Evolutionary conservation across 2,329 filamentous ascomycete species (phyloP).

Genomic region (Cordyceps fumosorosea): DNA sequence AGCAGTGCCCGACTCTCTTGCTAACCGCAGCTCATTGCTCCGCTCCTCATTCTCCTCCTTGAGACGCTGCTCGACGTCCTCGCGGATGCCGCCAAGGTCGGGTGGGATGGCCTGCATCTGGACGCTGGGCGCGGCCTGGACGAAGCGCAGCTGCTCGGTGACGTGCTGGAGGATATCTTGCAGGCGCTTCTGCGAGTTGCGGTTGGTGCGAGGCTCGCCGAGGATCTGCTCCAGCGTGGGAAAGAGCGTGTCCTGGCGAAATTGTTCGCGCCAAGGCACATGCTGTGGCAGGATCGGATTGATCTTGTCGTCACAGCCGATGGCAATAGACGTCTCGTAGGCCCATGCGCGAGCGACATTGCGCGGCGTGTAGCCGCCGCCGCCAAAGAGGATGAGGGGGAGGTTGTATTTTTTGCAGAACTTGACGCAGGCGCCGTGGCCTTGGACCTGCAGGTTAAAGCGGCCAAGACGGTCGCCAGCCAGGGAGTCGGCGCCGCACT

Average conservation of each 20-base stretch:
- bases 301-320: constrained; percentile 65
- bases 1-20: constrained; percentile 52
- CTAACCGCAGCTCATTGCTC: constrained; percentile 45
- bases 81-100: constrained; percentile 61
- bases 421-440: constrained; percentile 84
- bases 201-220: constrained; percentile 65
- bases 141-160: constrained; percentile 78
- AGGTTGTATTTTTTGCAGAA: constrained; percentile 77
- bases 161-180: constrained; percentile 71
- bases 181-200: constrained; percentile 71
- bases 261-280: constrained; percentile 81
- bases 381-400: constrained; percentile 85
- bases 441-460: constrained; percentile 94
- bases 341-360: constrained; percentile 97
- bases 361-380: constrained; percentile 90
- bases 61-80: constrained; percentile 61
- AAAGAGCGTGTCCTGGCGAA: constrained; percentile 81
- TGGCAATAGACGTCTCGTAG: constrained; percentile 88
- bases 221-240: constrained; percentile 72
- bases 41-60: constrained; percentile 58
- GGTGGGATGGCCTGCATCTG: constrained; percentile 77
- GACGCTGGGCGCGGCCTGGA: constrained; percentile 78
- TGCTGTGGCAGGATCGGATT: constrained; percentile 67
- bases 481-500: constrained; percentile 92
- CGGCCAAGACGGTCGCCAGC: constrained; percentile 88